Percentiles rank a stretch among this genome's conserved stretches.
phyloP scores from a whole-genome alignment of 2,329 filamentous ascomycete genomes.

The Diplocarpon rosae region DNA sequence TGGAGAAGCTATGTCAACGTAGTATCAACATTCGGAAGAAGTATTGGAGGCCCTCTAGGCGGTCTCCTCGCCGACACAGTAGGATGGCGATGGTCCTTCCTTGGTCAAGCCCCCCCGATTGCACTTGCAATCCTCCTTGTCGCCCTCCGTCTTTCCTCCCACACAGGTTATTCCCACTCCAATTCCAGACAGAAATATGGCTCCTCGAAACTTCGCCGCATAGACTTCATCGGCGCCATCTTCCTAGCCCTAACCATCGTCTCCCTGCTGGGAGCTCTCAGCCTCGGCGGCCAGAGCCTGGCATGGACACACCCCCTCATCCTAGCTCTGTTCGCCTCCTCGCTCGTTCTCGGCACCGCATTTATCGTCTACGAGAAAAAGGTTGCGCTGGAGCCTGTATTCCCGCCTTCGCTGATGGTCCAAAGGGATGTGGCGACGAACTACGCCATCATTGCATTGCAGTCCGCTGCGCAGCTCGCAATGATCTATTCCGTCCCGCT shows the following conservation, averaged over 20 bases:
- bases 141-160: constrained; percentile 20
- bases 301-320: constrained; percentile 30
- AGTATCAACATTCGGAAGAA: constrained; percentile 39
- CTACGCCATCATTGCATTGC: constrained; percentile 40
- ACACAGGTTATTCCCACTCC: background rate
- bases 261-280: constrained; percentile 34
- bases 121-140: constrained; percentile 41
- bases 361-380: constrained; percentile 29
- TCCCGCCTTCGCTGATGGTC: constrained; percentile 43
- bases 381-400: constrained; percentile 43
- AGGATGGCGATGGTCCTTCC: constrained; percentile 49
- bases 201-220: constrained; percentile 33
- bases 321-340: constrained; percentile 24
- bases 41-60: constrained; percentile 41
- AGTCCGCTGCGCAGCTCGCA: constrained; percentile 47
- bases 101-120: constrained; percentile 44
- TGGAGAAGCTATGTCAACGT: constrained; percentile 45
- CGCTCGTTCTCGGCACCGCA: constrained; percentile 19
- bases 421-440: constrained; percentile 41
- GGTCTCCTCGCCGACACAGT: constrained; percentile 41
- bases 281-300: constrained; percentile 36
- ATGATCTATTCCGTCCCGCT: constrained; percentile 57
- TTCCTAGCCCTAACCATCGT: constrained; percentile 36
- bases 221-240: constrained; percentile 48
- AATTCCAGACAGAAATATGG: constrained; percentile 2